phyloP scores from a whole-genome alignment of 176 grass and related monocot species.

The Oryza longistaminata region DNA sequence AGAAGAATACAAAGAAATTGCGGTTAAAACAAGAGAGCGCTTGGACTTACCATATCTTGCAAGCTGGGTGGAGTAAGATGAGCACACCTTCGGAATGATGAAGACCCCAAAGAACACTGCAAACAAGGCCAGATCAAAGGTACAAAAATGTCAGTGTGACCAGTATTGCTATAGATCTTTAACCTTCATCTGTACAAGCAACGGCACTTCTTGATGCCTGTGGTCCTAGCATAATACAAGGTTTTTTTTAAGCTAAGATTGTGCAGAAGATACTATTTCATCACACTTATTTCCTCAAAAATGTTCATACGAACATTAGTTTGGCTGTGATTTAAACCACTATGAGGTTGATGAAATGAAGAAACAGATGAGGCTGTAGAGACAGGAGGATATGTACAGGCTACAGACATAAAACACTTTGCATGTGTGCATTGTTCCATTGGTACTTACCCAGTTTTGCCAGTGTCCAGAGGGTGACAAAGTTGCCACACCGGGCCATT shows the following conservation, averaged over 20 bases:
- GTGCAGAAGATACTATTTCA: not conserved
- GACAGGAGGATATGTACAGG: not conserved
- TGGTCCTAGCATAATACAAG: slow-evolving; percentile 27
- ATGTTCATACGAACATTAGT: not conserved
- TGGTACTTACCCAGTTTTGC: slow-evolving; percentile 73
- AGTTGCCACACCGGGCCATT: slow-evolving; percentile 85
- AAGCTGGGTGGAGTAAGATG: slow-evolving; percentile 85
- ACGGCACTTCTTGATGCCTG: slow-evolving; percentile 3
- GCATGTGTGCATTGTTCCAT: not conserved
- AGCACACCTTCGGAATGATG: slow-evolving; percentile 91
- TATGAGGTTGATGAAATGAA: not conserved
- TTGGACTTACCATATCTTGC: slow-evolving; percentile 77
- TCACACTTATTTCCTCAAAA: not conserved
- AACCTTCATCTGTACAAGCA: slow-evolving; percentile 30
- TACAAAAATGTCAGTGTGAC: slow-evolving; percentile 35
- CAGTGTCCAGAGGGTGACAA: slow-evolving; percentile 77
- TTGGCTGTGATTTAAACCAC: not conserved
- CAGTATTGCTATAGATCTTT: slow-evolving; percentile 18
- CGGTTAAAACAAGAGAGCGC: not conserved
- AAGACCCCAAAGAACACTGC: slow-evolving; percentile 96
- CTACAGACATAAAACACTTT: not conserved
- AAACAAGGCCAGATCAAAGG: slow-evolving; percentile 30
- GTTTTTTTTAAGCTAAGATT: slow-evolving; percentile 1
- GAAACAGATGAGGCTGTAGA: not conserved
- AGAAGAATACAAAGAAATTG: not conserved